phyloP scores from a whole-genome alignment of 805 yeast genomes.

The Candida piceae region DNA sequence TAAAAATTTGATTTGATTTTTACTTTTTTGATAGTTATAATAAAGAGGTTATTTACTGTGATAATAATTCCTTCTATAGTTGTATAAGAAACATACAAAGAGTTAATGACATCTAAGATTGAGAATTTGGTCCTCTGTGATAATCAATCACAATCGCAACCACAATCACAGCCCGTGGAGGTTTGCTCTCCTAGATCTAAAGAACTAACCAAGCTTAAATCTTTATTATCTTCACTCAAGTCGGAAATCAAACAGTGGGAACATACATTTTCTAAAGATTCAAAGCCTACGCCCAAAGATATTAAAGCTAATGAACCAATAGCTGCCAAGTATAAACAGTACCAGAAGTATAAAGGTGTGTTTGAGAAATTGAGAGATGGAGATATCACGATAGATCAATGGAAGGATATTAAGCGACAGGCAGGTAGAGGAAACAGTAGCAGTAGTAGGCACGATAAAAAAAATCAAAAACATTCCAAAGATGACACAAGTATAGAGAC shows the following conservation, averaged over 20 bases:
- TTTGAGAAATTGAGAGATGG: slow-evolving; percentile 13
- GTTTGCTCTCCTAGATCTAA: background rate
- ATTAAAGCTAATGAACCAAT: slow-evolving; percentile 37
- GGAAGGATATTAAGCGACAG: slow-evolving; percentile 2
- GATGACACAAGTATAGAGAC: background rate
- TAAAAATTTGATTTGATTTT: no score
- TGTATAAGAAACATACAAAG: no score
- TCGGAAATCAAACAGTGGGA: slow-evolving; percentile 51
- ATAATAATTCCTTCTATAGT: no score
- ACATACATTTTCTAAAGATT: slow-evolving; percentile 31
- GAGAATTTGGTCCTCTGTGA: no score
- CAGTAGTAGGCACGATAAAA: slow-evolving; percentile 1
- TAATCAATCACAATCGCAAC: no score
- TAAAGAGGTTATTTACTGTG: no score
- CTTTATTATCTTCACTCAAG: background rate
- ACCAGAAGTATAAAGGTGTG: slow-evolving; percentile 24
- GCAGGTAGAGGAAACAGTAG: slow-evolving; percentile 4
- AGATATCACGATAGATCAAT: slow-evolving; percentile 8
- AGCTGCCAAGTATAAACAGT: slow-evolving; percentile 29
- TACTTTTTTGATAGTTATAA: no score
- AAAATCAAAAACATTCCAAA: slow-evolving; percentile 4
- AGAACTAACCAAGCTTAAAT: background rate
- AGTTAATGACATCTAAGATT: no score
- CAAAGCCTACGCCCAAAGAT: slow-evolving; percentile 42
- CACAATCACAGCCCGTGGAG: no score